phyloP scores from a whole-genome alignment of 2,329 filamentous ascomycete species.

The Calcarisporium arbuscula region DNA sequence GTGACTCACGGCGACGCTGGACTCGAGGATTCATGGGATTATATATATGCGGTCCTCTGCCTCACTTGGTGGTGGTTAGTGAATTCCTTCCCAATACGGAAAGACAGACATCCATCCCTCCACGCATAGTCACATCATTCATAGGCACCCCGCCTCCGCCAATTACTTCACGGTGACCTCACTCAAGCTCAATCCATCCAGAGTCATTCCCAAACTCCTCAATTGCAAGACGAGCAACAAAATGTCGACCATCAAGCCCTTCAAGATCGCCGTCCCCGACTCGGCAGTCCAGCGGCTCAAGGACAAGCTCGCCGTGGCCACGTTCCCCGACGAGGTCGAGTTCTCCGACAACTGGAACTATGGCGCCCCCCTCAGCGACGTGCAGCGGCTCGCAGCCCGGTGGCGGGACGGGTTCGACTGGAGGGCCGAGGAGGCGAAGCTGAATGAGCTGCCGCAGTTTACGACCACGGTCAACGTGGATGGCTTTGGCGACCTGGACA shows the following conservation, averaged over 20 bases:
- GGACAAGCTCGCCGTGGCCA: conserved; percentile 23
- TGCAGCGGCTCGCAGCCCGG: conserved; percentile 27
- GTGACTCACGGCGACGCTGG: too few relatives aligned
- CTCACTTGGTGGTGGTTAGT: too few relatives aligned
- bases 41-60: too few relatives aligned
- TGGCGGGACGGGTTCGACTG: conserved; percentile 51
- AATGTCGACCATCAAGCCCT: conserved; percentile 28
- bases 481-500: conserved; percentile 50
- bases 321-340: conserved; percentile 21
- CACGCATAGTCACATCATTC: too few relatives aligned
- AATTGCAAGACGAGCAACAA: too few relatives aligned
- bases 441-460: conserved; percentile 57
- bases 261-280: conserved; percentile 27
- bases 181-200: too few relatives aligned
- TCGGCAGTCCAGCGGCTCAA: conserved; percentile 21
- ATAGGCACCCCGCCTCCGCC: too few relatives aligned
- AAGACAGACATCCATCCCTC: too few relatives aligned
- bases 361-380: conserved; percentile 23
- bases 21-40: too few relatives aligned
- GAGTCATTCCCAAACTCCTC: too few relatives aligned
- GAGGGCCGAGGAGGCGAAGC: conserved; percentile 48
- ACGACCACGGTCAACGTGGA: conserved; percentile 44
- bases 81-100: too few relatives aligned
- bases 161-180: too few relatives aligned
- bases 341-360: conserved; percentile 27